A percentile compares a stretch with the other conserved stretches of the same genome.
These are phyloP conservation scores for Sporothrix brunneoviolacea DNA, from an alignment of 2,329 filamentous ascomycete species.

Conservation along the genomic window DNA sequence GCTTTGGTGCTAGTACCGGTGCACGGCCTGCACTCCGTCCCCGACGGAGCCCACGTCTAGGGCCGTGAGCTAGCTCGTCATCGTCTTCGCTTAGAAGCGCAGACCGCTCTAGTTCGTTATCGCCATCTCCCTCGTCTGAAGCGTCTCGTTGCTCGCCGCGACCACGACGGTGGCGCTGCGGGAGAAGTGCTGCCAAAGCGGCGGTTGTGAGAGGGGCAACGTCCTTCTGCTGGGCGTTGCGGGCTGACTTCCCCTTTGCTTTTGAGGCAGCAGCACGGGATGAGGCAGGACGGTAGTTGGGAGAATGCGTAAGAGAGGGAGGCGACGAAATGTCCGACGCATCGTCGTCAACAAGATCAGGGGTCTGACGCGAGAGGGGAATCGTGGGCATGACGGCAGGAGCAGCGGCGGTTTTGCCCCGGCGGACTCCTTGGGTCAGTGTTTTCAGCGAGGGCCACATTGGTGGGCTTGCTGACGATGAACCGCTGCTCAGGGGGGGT, in stretches of 20 bases:
- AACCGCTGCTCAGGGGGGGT: constrained; percentile 49
- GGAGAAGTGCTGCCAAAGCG: constrained; percentile 47
- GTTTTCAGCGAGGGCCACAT: constrained; percentile 47
- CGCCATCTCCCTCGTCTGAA: constrained; percentile 24
- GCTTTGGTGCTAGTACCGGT: constrained; percentile 9
- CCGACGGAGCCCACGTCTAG: constrained; percentile 26
- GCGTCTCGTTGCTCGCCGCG: constrained; percentile 12
- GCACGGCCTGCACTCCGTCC: constrained; percentile 4
- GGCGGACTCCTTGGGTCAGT: constrained; percentile 38
- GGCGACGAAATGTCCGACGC: constrained; percentile 54
- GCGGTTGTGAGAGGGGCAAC: constrained; percentile 41
- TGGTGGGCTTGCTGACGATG: constrained; percentile 34
- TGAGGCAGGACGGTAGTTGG: constrained; percentile 37
- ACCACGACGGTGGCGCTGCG: constrained; percentile 41
- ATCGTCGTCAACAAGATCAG: constrained; percentile 33
- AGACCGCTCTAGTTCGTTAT: constrained; percentile 33
- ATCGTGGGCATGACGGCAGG: constrained; percentile 4
- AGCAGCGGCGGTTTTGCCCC: constrained; percentile 19
- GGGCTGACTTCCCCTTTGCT: constrained; percentile 11
- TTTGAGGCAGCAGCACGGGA: background rate
- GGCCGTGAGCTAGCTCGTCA: constrained; percentile 47
- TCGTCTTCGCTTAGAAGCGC: constrained; percentile 42
- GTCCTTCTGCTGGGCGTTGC: background rate
- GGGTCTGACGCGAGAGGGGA: constrained; percentile 32
- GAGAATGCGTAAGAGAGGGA: constrained; percentile 60